These are phyloP conservation scores for Alternaria triticina DNA, from an alignment of 2,329 filamentous ascomycete genomes.

Conservation along the genomic window DNA sequence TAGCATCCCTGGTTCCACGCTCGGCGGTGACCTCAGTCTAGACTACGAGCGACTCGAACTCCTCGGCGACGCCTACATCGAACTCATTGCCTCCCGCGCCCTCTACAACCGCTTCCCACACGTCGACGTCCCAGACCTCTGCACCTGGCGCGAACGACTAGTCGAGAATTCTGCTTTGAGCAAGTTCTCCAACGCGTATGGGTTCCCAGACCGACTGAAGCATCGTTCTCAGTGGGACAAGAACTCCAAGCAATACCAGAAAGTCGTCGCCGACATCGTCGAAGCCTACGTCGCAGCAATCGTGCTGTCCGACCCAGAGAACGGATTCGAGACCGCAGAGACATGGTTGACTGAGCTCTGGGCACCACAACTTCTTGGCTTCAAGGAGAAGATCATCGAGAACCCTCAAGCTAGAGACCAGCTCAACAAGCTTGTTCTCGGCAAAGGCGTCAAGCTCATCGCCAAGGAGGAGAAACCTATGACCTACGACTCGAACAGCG, in stretches of 20 bases:
- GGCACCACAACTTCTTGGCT: conserved; percentile 53
- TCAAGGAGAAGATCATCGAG: conserved; percentile 42
- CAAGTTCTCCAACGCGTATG: conserved; percentile 72
- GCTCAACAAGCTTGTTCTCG: conserved; percentile 45
- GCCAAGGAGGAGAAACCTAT: conserved; percentile 60
- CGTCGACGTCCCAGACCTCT: conserved; percentile 70
- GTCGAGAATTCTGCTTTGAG: conserved; percentile 82
- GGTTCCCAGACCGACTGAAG: conserved; percentile 68
- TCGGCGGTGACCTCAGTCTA: conserved; percentile 30
- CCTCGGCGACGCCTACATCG: conserved; percentile 85
- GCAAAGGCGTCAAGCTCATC: conserved; percentile 44
- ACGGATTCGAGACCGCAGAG: conserved; percentile 67
- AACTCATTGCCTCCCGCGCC: conserved; percentile 75
- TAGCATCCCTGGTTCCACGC: conserved; percentile 21
- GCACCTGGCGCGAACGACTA: conserved; percentile 77
- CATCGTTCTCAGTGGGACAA: conserved; percentile 51
- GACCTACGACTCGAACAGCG: conserved; percentile 56
- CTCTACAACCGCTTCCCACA: conserved; percentile 75
- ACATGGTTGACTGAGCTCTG: conserved; percentile 79
- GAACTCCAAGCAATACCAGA: conserved; percentile 55
- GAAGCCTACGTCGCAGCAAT: conserved; percentile 88
- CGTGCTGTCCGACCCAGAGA: conserved; percentile 68
- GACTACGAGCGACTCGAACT: conserved; percentile 87
- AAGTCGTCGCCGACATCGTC: conserved; percentile 85
- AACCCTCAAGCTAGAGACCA: conserved; percentile 49